Conservation (phyloP, 2,329 filamentous ascomycete genomes). For the Tolypocladium endophyticum region DNA sequence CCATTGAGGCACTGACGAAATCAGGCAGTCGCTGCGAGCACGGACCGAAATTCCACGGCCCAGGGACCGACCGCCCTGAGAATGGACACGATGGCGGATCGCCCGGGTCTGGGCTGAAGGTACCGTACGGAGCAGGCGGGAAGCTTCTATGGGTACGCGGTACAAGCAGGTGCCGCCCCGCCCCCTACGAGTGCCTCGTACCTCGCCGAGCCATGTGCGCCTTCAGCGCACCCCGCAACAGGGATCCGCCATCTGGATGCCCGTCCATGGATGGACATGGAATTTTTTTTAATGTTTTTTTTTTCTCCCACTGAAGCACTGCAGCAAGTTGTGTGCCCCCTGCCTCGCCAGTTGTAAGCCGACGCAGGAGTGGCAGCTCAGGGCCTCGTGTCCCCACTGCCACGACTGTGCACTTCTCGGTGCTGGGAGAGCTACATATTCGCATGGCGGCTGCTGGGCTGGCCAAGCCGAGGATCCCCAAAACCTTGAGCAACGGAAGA, state of each 20-base stretch:
- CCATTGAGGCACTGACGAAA: background rate
- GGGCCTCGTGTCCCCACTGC: background rate
- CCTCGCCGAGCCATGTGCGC: background rate
- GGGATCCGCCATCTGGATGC: conserved; percentile 12
- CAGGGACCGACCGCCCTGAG: background rate
- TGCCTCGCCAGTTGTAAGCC: background rate
- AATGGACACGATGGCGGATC: background rate
- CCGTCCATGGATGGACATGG: background rate
- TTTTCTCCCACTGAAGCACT: background rate
- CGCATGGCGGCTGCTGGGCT: background rate
- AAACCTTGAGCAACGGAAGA: background rate
- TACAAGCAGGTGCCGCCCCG: background rate
- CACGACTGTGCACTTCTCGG: background rate
- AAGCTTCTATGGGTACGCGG: background rate
- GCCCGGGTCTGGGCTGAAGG: background rate
- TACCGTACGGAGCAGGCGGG: background rate
- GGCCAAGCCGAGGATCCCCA: background rate
- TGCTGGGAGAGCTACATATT: background rate
- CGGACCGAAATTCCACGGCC: background rate
- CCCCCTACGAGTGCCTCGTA: background rate
- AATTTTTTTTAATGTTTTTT: background rate
- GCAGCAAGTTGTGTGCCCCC: background rate
- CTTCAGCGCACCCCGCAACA: background rate
- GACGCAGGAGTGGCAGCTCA: background rate
- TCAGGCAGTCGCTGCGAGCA: background rate